These are phyloP conservation scores for Pseudozyma sp. DNA, from an alignment of 1,284 basidiomycete genomes.

Conservation along the genomic window DNA sequence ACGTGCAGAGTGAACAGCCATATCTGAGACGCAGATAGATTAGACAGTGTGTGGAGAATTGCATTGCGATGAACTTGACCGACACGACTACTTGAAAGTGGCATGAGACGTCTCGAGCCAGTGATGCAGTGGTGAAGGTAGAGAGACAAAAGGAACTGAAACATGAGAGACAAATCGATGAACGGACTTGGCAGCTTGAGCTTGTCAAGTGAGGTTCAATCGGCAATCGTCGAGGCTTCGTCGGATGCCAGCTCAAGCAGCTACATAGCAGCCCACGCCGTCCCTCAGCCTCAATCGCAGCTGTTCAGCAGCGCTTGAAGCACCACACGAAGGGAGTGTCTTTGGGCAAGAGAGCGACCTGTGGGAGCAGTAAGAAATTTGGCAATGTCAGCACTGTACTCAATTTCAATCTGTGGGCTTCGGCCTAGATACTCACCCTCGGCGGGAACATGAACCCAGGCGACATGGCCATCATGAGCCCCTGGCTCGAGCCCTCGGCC, in stretches of 20 bases:
- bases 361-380: neutral
- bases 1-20: neutral
- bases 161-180: neutral
- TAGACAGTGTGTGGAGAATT: neutral
- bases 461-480: constrained; percentile 8
- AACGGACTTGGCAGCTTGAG: neutral
- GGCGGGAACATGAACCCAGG: constrained; percentile 10
- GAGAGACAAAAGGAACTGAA: neutral
- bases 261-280: neutral
- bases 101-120: neutral
- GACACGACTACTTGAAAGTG: neutral
- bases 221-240: neutral
- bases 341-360: constrained; percentile 9
- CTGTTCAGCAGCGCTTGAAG: constrained; percentile 10
- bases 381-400: neutral
- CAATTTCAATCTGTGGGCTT: neutral
- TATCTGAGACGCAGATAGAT: neutral
- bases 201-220: neutral
- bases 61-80: constrained; percentile 1
- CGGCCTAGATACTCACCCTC: neutral
- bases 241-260: neutral
- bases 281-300: too few species aligned
- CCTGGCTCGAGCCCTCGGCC: neutral
- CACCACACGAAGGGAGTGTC: constrained; percentile 7
- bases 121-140: neutral